Evolutionary conservation across 768 basidiomycete species (phyloP).

Genomic region (Psilocybe sp.): DNA sequence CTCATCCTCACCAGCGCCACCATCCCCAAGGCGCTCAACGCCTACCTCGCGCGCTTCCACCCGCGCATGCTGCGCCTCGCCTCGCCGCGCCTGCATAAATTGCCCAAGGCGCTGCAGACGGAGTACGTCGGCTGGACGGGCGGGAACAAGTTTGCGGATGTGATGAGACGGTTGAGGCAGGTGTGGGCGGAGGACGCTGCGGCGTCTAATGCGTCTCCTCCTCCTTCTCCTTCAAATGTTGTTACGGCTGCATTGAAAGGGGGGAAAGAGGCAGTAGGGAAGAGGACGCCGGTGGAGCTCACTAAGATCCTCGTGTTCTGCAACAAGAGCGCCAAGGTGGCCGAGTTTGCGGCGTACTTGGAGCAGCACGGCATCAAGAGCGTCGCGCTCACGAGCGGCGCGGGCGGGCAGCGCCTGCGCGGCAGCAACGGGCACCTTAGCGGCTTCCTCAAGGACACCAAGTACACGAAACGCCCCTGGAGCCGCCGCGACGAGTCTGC

Average conservation of each 20-base stretch:
- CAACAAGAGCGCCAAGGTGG: constrained; percentile 71
- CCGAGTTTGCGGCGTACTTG: constrained; percentile 57
- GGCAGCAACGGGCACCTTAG: constrained; percentile 63
- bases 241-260: too few relatives aligned
- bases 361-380: constrained; percentile 58
- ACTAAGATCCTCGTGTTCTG: constrained; percentile 82
- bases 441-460: constrained; percentile 55
- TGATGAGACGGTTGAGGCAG: constrained; percentile 67
- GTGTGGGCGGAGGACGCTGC: constrained; percentile 73
- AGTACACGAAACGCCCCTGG: too few relatives aligned
- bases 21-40: constrained; percentile 71
- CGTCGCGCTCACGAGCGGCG: constrained; percentile 65
- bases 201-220: too few relatives aligned
- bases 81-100: constrained; percentile 76
- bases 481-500: too few relatives aligned
- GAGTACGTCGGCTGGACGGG: constrained; percentile 77
- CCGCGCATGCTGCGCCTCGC: constrained; percentile 69
- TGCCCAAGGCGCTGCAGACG: constrained; percentile 66
- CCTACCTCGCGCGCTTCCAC: constrained; percentile 61
- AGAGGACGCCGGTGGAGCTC: constrained; percentile 26
- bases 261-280: too few relatives aligned
- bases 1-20: constrained; percentile 84
- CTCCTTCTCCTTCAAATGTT: too few relatives aligned
- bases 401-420: constrained; percentile 45
- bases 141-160: constrained; percentile 78